phyloP scores from a whole-genome alignment of 139 green algal species.

The Pycnococcus provasolii region DNA sequence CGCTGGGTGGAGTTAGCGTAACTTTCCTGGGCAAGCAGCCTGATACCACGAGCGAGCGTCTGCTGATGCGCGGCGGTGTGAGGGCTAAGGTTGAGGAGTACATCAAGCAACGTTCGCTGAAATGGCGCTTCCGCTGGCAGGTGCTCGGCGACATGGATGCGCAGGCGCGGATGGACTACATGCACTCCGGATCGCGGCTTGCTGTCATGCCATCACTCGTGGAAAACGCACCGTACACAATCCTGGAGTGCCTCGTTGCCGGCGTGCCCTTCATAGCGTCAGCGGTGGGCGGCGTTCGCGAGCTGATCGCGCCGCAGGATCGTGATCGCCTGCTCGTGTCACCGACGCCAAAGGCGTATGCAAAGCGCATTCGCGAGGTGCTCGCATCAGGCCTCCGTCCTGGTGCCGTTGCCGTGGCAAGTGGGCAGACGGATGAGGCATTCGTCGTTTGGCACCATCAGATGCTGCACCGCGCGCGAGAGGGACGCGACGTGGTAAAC shows the following conservation, averaged over 20 bases:
- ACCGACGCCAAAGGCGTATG: conserved; percentile 10
- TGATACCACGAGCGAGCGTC: not conserved
- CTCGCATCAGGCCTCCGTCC: conserved; percentile 3
- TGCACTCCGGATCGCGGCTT: conserved; percentile 6
- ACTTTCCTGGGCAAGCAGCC: too few relatives aligned
- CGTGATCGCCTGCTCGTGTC: conserved; percentile 4
- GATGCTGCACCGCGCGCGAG: conserved; percentile 13
- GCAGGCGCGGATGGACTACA: conserved; percentile 15
- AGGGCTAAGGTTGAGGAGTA: conserved; percentile 2
- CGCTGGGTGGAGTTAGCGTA: too few relatives aligned
- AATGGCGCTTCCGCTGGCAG: conserved; percentile 13
- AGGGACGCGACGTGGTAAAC: not conserved
- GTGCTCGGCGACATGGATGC: conserved; percentile 14
- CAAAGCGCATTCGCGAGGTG: conserved; percentile 6
- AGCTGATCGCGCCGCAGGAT: conserved; percentile 18
- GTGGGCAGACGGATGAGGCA: not conserved
- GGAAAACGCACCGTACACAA: conserved; percentile 15
- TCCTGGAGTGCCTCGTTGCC: conserved; percentile 17
- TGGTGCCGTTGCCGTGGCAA: not conserved
- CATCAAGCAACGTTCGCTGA: conserved; percentile 3
- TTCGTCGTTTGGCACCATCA: conserved; percentile 28
- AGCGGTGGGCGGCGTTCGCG: conserved; percentile 7
- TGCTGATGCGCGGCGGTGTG: not conserved
- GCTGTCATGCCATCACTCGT: conserved; percentile 13
- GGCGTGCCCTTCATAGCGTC: conserved; percentile 6